Conservation (phyloP, 495 filamentous ascomycete genomes). For the Aspergillus nidulans region DNA sequence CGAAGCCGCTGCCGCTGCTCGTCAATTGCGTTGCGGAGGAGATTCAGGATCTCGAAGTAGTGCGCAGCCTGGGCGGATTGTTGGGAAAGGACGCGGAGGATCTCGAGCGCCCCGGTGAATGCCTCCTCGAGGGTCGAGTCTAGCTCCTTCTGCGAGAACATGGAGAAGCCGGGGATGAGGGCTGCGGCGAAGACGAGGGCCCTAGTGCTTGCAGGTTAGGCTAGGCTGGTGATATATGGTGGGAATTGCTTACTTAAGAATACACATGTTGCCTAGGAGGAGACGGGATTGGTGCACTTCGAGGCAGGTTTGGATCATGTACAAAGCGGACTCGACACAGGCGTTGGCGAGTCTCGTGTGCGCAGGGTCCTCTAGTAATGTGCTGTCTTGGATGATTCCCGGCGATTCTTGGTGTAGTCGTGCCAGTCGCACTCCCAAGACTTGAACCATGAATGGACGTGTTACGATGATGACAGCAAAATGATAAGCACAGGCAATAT, state of each 20-base stretch:
- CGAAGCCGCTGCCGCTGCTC: constrained; percentile 31
- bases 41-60: constrained; percentile 33
- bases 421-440: constrained; percentile 33
- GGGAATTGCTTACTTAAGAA: constrained; percentile 27
- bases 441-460: constrained; percentile 37
- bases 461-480: constrained; percentile 42
- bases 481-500: constrained; percentile 41
- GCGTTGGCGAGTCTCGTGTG: constrained; percentile 32
- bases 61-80: constrained; percentile 40
- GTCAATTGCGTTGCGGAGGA: constrained; percentile 28
- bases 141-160: constrained; percentile 34
- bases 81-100: constrained; percentile 29
- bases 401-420: constrained; percentile 28
- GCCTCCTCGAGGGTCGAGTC: constrained; percentile 30
- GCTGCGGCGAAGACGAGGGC: constrained; percentile 41
- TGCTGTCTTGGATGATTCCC: neutral
- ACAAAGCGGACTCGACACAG: constrained; percentile 38
- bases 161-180: constrained; percentile 39
- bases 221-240: neutral
- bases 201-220: constrained; percentile 20
- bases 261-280: constrained; percentile 35
- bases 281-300: constrained; percentile 31
- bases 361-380: constrained; percentile 26
- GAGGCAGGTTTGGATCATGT: constrained; percentile 39
- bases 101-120: constrained; percentile 27